phyloP scores from a whole-genome alignment of 805 yeast species.

The Starmerella kuoi region DNA sequence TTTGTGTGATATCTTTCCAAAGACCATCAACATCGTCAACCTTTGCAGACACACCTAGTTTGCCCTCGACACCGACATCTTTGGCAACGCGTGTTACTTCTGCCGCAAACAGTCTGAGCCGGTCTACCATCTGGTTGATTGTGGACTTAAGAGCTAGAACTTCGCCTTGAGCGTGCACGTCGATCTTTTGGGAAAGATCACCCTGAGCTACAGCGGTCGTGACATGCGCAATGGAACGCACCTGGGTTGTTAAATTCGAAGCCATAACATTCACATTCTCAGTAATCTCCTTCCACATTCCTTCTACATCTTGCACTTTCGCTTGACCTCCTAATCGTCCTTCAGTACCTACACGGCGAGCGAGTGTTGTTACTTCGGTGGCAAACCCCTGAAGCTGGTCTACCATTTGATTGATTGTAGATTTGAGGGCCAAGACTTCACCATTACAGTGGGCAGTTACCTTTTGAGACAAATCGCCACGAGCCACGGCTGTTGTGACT shows the following conservation, averaged over 20 bases:
- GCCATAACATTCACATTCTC: conserved; percentile 87
- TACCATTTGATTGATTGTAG: conserved; percentile 80
- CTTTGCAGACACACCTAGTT: conserved; percentile 83
- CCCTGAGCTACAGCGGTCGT: conserved; percentile 90
- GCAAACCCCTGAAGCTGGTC: conserved; percentile 72
- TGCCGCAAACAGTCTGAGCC: conserved; percentile 72
- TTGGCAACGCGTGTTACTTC: conserved; percentile 85
- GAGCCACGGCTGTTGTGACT: conserved; percentile 78
- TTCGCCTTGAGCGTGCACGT: conserved; percentile 84
- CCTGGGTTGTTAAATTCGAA: conserved; percentile 72
- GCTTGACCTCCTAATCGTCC: conserved; percentile 88
- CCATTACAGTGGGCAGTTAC: conserved; percentile 82
- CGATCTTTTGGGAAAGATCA: conserved; percentile 72
- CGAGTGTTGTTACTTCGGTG: conserved; percentile 73
- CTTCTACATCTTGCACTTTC: conserved; percentile 63
- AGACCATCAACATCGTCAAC: conserved; percentile 82
- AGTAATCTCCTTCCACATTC: conserved; percentile 75
- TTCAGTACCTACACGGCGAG: conserved; percentile 79
- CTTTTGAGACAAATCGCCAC: conserved; percentile 68
- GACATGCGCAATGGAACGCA: conserved; percentile 77
- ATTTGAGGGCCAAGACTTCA: conserved; percentile 64
- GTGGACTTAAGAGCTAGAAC: conserved; percentile 75
- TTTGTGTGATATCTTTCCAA: conserved; percentile 85
- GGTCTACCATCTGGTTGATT: conserved; percentile 86
- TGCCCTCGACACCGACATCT: conserved; percentile 89